Base-by-base conservation (phyloP, 2,329 filamentous ascomycete species). In the Pezicula radicicola region DNA sequence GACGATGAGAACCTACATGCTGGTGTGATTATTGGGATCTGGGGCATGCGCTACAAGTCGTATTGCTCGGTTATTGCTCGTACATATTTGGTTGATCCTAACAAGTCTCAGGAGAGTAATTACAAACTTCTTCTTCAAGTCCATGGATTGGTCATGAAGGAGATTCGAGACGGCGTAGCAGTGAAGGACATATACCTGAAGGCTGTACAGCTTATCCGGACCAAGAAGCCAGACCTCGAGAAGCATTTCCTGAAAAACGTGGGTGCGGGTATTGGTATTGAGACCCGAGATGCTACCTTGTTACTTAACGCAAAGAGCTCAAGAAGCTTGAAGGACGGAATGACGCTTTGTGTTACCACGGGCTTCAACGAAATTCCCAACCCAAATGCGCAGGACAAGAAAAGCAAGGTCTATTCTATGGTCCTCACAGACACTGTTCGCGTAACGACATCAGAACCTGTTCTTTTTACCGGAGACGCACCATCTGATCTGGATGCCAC, bases 81-180 rank as follows among this genome's bases (percentile, higher is more conserved):
- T 59, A 97, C 95, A 7, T 99, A 96, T 70, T 80, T 99, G 55
- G 93, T 99, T 44, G 95, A 97, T 63, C 95, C 95, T 15, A 97
- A 94, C 73, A 97, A 97, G 71, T 84, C 89, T 0, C 94, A 99
- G 68, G 94, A 97, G 72, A 87, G 81, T 67, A 94, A 92, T 66
- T 99, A 99, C 77, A 95, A 93, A 64, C 82, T 97, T 15, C 79
- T 99, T 4, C 77, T 90, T 49, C 83, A 84, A 48, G 84, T 97
- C 12, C 93, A 97, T 70, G 91, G 91, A 60, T 74, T 89, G n/a
- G 88, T 96, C 28, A 80, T 99, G 66, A 95, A 94, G 68, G 90
- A 94, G 63, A 84, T 97, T 56, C 85, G 89, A 53, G 93, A 97
- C 64, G 94, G 94, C 28, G 88, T 87, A 12, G 75, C 84, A 2